Base-by-base conservation (phyloP, 805 yeast species). In the Metschnikowia reukaufii region DNA sequence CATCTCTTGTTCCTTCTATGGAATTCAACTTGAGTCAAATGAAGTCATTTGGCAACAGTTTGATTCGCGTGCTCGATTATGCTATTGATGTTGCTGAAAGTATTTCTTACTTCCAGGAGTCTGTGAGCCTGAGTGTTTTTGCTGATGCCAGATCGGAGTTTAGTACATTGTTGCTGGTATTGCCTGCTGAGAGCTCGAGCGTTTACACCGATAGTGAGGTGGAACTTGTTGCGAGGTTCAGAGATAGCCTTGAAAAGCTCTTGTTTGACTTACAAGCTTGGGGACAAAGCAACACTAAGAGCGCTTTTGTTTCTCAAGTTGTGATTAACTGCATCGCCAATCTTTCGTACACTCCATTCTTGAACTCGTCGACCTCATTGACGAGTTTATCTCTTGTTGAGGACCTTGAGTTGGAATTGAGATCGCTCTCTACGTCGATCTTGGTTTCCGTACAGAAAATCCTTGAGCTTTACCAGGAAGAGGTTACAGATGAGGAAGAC, bases 381-480 rank as follows among this genome's bases (percentile, higher is more conserved):
- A 31, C 51, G 41, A 47, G 5, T 18, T 39, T 59, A n/a, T 36
- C 42, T 39, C 20, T 49, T 17, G 49, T 72, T 4, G 71, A 70
- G 29, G 68, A 60, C 4, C 50, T 80, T 36, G 89, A 86, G 52
- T 39, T 45, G 2, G 55, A 67, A 2, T 70, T 84, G 48, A 71
- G 84, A 45, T 68, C 74, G 17, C 57, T 86, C 3, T 72, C 83
- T 4, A 78, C 78, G 15, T 74, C 84, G 2, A 74, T 88, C 16
- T 65, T 90, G 44, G 71, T 91, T 25, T 76, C 84, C 0, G 76
- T 86, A 54, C 97, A 91, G 64, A 78, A 79, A 50, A 64, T 77
- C 7, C 67, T 68, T 39, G 79, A 70, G 29, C 52, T 59, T 9
- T 72, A 72, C 41, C 53, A 56, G 21, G 64, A 57, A 4, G 63